Evolutionary conservation across 2,329 filamentous ascomycete genomes (phyloP).

Genomic region (Pyricularia pennisetigena): DNA sequence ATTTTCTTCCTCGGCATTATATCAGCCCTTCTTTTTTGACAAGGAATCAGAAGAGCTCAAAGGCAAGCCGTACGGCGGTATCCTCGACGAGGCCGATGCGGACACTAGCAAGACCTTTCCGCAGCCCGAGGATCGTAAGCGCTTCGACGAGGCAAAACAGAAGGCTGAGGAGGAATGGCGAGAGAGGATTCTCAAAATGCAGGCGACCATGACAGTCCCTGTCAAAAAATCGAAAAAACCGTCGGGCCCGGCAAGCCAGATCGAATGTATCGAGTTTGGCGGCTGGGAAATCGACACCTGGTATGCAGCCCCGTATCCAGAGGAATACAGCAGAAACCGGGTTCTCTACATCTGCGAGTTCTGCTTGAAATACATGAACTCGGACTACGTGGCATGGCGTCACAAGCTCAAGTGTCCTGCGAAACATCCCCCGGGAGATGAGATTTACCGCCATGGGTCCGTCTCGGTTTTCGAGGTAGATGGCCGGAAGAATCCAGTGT

Average conservation of each 20-base stretch:
- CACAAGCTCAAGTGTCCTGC: conserved; percentile 96
- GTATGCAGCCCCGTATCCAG: conserved; percentile 96
- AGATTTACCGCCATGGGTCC: conserved; percentile 87
- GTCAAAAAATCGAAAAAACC: conserved; percentile 62
- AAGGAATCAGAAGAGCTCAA: conserved; percentile 83
- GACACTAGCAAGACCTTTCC: conserved; percentile 88
- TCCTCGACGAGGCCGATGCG: conserved; percentile 78
- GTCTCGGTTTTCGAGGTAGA: conserved; percentile 97
- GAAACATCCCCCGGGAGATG: conserved; percentile 93
- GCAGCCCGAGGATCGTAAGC: conserved; percentile 65
- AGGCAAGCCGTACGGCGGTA: conserved; percentile 90
- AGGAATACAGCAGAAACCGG: conserved; percentile 94
- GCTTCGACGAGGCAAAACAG: conserved; percentile 82
- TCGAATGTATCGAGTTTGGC: conserved; percentile 97
- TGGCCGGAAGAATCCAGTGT: conserved; percentile 93
- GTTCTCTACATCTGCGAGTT: conserved; percentile 99
- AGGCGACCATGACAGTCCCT: conserved; percentile 53
- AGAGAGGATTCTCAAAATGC: conserved; percentile 46
- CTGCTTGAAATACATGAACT: conserved; percentile 99
- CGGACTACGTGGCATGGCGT: conserved; percentile 94
- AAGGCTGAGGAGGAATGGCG: conserved; percentile 91
- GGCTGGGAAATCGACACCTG: conserved; percentile 98
- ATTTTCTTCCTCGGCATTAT: conserved; percentile 50
- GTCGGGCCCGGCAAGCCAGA: conserved; percentile 84
- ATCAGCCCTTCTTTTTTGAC: conserved; percentile 79